Evolutionary conservation across 108 stramenopile genomes (phyloP).

Genomic region (Chaetoceros tenuissimus): DNA sequence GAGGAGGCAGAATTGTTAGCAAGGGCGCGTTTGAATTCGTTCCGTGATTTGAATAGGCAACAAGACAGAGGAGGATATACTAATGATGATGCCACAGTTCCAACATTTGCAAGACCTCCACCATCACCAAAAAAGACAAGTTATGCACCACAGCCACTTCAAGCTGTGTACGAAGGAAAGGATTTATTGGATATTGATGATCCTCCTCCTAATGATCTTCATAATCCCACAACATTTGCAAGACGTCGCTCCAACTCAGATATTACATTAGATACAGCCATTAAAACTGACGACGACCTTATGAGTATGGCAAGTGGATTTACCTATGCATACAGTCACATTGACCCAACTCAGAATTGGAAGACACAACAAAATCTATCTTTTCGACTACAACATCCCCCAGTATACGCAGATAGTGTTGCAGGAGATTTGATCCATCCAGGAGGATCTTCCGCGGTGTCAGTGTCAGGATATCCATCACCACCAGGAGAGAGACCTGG

Average conservation of each 20-base stretch:
- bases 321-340: too few species aligned
- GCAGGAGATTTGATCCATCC: too few species aligned
- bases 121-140: neutral
- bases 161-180: neutral
- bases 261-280: neutral
- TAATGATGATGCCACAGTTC: neutral
- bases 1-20: neutral
- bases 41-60: neutral
- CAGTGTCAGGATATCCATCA: too few species aligned
- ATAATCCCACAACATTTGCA: neutral
- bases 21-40: neutral
- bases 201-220: neutral
- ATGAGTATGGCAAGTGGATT: neutral
- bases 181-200: neutral
- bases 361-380: too few species aligned
- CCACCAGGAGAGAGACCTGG: too few species aligned
- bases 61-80: neutral
- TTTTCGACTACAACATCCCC: too few species aligned
- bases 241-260: neutral
- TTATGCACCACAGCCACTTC: neutral
- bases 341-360: too few species aligned
- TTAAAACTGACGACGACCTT: neutral
- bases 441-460: too few species aligned
- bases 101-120: neutral
- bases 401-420: too few species aligned